Evolutionary conservation across 352 stramenopile species (phyloP), one percentile per base, ranked within the genome.

Genomic region (Phytophthora tentaculata): DNA sequence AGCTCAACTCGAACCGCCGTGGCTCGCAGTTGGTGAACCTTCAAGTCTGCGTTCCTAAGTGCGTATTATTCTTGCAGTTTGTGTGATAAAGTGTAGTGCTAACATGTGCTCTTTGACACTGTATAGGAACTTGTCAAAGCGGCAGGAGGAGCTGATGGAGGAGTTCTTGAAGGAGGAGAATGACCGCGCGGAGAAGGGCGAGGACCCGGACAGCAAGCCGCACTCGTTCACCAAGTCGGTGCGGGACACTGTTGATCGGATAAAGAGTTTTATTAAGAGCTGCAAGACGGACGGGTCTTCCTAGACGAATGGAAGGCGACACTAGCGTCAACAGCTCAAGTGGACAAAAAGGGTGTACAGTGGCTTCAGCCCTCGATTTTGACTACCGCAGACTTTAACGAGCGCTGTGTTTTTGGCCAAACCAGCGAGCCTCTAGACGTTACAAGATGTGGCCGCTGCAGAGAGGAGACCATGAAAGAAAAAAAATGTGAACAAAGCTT

Each of bases 1-100:
- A 97, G 55, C 84, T 99, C 60, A 97, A 97, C 70, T 95, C 92
- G 50, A 90, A 86, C 64, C 86, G 90, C 60, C 85, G 93, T 29
- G 98, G 97, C 50, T 98, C 98, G 72, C 98, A 99, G 77, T 83
- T 99, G 45, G 97, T 99, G 32, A 98, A 98, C 66, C 62, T 99
- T 28, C 97, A 99, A 74, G 88, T 99, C 53, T 79, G 97, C 66
- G 92, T 99, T 49, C 97, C 97, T 56, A 98, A 95, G 81, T 95
- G 84, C 72, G 81, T 88, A 52, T 32, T 32, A 32, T 32, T 32
- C 9, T 22, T 62, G 19, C 20, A 35, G 17, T 58, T 59, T 60
- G 9, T 44, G 50, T 12, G 19, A 44, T 22, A 4, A 2, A 37
- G 53, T 62, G 45, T 8, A 23, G 6, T 61, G 12, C 41, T 60